Evolutionary conservation across 768 basidiomycete species (phyloP).

Genomic region (Termitomyces sp.): DNA sequence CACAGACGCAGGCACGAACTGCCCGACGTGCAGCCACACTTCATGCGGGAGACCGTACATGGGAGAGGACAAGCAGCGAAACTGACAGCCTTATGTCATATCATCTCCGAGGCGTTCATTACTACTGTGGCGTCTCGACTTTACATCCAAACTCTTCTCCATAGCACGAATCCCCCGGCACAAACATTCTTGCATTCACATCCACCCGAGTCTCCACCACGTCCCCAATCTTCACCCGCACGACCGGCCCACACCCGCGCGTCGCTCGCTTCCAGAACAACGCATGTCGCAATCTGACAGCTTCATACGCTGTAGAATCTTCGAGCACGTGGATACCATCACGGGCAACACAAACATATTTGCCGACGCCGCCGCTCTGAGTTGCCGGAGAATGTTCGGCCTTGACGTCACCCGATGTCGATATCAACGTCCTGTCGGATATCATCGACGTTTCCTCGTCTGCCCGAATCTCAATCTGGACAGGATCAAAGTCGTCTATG

Average conservation of each 20-base stretch:
- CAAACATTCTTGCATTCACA: constrained; percentile 10
- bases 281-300: background rate
- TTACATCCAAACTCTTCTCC: constrained; percentile 11
- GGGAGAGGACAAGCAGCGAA: constrained; percentile 3
- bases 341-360: background rate
- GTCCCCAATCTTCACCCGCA: constrained; percentile 8
- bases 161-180: constrained; percentile 2
- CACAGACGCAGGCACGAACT: constrained; percentile 21
- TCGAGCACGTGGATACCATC: background rate
- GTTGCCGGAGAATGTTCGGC: background rate
- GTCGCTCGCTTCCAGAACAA: constrained; percentile 15
- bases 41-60: constrained; percentile 24
- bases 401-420: background rate
- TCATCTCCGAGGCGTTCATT: background rate
- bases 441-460: background rate
- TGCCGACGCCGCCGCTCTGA: background rate
- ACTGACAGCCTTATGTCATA: constrained; percentile 4
- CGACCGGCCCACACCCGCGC: constrained; percentile 10
- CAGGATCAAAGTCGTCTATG: constrained; percentile 16
- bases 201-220: constrained; percentile 1
- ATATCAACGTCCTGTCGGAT: background rate
- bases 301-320: background rate
- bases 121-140: no score
- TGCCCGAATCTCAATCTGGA: background rate
- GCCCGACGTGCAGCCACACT: constrained; percentile 28